Evolutionary conservation across 1,284 basidiomycete genomes (phyloP).

Genomic region (Malassezia yamatoensis): DNA sequence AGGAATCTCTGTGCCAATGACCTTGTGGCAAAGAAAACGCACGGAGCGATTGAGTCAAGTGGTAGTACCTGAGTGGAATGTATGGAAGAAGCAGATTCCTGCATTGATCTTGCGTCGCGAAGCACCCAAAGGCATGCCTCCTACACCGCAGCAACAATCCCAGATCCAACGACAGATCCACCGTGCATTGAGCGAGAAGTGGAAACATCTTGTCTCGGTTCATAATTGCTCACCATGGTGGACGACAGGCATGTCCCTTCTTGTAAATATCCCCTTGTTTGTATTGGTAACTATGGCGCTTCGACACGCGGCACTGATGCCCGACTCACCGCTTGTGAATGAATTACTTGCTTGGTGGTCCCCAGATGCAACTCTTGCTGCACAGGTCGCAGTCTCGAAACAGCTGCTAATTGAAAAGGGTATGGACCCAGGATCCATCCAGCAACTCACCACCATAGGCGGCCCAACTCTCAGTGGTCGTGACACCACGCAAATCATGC

Average conservation of each 20-base stretch:
- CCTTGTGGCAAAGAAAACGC: slow-evolving; percentile 66
- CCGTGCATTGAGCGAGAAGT: slow-evolving; percentile 21
- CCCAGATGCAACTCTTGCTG: slow-evolving; percentile 28
- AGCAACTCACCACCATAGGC: slow-evolving; percentile 27
- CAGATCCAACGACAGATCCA: slow-evolving; percentile 45
- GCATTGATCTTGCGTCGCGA: slow-evolving; percentile 33
- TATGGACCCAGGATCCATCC: slow-evolving; percentile 25
- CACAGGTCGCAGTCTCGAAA: slow-evolving; percentile 26
- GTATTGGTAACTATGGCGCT: slow-evolving; percentile 31
- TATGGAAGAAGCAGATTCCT: slow-evolving; percentile 51
- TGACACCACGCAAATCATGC: slow-evolving; percentile 36
- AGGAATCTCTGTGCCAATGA: slow-evolving; percentile 61
- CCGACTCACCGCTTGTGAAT: slow-evolving; percentile 20
- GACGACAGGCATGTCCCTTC: slow-evolving; percentile 30
- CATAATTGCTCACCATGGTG: slow-evolving; percentile 34
- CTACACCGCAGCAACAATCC: slow-evolving; percentile 49
- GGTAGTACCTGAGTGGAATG: slow-evolving; percentile 60
- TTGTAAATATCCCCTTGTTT: slow-evolving; percentile 37
- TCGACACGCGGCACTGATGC: slow-evolving; percentile 26
- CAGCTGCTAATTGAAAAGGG: slow-evolving; percentile 36
- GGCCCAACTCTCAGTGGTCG: slow-evolving; percentile 36
- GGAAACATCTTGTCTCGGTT: slow-evolving; percentile 23
- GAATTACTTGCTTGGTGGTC: slow-evolving; percentile 43
- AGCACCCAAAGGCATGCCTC: not conserved
- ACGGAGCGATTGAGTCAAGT: slow-evolving; percentile 59